phyloP scores from a whole-genome alignment of 352 stramenopile species.

The Globisporangium apiculatum region DNA sequence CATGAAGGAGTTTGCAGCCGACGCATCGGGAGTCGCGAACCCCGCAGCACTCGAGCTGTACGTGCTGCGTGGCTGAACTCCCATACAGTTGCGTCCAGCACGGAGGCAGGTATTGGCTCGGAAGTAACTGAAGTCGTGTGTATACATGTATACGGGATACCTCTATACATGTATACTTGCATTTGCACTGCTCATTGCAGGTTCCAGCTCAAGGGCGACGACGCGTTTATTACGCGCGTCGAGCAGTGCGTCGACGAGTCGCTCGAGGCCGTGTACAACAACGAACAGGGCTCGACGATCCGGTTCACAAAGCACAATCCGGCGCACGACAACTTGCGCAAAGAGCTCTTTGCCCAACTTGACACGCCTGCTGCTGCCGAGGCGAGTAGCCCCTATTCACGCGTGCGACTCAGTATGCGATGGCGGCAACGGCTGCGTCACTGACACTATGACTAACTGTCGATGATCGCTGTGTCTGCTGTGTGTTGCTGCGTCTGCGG shows the following conservation, averaged over 20 bases:
- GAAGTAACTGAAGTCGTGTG: not conserved
- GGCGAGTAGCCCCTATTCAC: no score
- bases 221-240: slow-evolving; percentile 83
- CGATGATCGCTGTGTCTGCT: no score
- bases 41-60: slow-evolving; percentile 81
- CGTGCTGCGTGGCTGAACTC: slow-evolving; percentile 6
- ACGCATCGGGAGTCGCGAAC: slow-evolving; percentile 61
- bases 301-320: slow-evolving; percentile 82
- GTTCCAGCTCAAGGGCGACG: slow-evolving; percentile 76
- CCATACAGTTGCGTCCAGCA: no score
- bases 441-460: no score
- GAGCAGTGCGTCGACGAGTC: slow-evolving; percentile 90
- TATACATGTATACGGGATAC: not conserved
- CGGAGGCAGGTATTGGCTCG: not conserved
- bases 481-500: no score
- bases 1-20: slow-evolving; percentile 89
- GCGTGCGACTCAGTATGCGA: no score
- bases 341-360: slow-evolving; percentile 75
- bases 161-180: no score
- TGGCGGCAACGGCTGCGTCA: no score
- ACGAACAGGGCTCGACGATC: slow-evolving; percentile 87
- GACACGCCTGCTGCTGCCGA: slow-evolving; percentile 10
- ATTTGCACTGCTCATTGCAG: slow-evolving; percentile 14
- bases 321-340: slow-evolving; percentile 68
- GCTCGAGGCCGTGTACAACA: slow-evolving; percentile 92